Percentiles rank a stretch among this genome's conserved stretches.
Conservation (phyloP, 2,329 filamentous ascomycete species). For the Verticillium tricorpus region DNA sequence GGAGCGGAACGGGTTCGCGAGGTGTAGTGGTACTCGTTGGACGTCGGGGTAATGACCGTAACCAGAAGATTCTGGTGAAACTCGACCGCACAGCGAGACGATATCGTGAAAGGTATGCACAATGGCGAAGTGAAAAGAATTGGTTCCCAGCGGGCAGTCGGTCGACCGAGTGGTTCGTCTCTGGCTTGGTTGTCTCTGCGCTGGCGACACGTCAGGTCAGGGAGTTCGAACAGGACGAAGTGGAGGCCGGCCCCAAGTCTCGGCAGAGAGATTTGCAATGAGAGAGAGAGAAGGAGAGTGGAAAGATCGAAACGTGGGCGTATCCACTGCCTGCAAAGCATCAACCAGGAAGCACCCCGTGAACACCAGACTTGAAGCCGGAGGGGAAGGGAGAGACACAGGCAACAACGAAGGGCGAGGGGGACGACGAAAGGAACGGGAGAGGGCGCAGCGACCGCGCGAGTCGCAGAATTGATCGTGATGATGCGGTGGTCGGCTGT, state of each 20-base stretch:
- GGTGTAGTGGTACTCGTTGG: background rate
- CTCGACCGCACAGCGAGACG: background rate
- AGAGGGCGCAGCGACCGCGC: background rate
- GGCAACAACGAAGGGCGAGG: background rate
- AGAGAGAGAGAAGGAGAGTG: background rate
- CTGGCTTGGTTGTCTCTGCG: background rate
- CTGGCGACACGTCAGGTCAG: background rate
- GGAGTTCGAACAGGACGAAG: background rate
- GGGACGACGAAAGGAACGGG: background rate
- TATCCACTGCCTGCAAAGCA: background rate
- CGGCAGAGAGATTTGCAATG: background rate
- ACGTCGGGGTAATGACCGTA: background rate
- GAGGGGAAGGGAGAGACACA: background rate
- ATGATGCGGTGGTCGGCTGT: conserved; percentile 53
- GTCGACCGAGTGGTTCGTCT: background rate
- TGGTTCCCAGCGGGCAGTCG: background rate
- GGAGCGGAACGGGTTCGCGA: background rate
- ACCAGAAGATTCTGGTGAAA: background rate
- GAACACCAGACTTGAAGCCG: background rate
- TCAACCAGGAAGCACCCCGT: background rate
- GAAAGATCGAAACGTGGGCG: background rate
- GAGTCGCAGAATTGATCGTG: conserved; percentile 44
- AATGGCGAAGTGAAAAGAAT: background rate
- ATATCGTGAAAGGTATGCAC: background rate
- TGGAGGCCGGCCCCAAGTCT: background rate